phyloP scores from a whole-genome alignment of 257 asterid genomes.

The Paraleonurus japonicus region DNA sequence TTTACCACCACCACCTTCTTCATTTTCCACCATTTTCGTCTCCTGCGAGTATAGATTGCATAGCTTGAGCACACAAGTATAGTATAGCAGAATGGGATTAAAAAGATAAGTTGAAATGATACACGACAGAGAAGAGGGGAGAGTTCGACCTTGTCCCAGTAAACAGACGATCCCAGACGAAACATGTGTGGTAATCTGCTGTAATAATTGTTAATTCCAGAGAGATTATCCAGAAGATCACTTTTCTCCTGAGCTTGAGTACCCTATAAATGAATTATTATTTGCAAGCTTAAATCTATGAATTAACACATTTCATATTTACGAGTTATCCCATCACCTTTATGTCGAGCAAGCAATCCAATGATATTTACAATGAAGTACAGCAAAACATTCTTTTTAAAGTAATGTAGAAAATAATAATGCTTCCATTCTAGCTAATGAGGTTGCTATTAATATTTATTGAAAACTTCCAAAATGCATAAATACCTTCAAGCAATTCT shows the following conservation, averaged over 20 bases:
- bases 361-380: neutral
- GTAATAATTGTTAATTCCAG: slow-evolving; percentile 54
- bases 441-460: too few relatives aligned
- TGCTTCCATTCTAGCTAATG: too few relatives aligned
- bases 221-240: slow-evolving; percentile 49
- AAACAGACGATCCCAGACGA: slow-evolving; percentile 78
- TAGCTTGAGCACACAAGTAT: neutral
- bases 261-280: slow-evolving; percentile 47
- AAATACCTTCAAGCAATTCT: slow-evolving; percentile 58
- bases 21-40: slow-evolving; percentile 23
- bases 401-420: neutral
- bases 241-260: slow-evolving; percentile 82
- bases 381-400: neutral
- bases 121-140: too few relatives aligned
- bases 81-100: neutral
- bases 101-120: neutral
- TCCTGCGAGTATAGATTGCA: slow-evolving; percentile 31
- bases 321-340: neutral
- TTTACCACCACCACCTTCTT: slow-evolving; percentile 37
- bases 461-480: neutral
- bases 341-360: neutral
- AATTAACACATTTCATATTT: too few relatives aligned
- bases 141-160: slow-evolving; percentile 56
- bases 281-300: too few relatives aligned
- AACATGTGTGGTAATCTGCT: slow-evolving; percentile 56